Base-by-base conservation (phyloP, 306 rosid genomes). In the Oemleria cerasiformis region DNA sequence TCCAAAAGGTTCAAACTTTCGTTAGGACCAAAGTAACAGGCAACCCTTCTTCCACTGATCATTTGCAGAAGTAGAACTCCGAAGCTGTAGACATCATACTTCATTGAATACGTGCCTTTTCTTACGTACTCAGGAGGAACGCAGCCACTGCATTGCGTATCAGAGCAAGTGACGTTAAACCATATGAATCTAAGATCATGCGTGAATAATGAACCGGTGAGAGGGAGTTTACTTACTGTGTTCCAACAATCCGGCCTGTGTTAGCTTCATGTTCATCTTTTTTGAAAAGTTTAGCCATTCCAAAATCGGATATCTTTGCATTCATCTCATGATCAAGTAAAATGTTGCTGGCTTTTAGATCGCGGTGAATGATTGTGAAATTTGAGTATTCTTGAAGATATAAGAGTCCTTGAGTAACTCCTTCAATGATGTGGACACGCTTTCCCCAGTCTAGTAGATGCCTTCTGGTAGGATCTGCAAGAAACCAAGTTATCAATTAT, bases 301-400 rank as follows among this genome's bases (percentile, higher is more conserved):
- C 88, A 21, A 89, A 89, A 67, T 89, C 88, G 0, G 92, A 85
- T 68, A 89, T 89, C 72, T 87, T 89, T 0, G 92, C 84, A 41
- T 69, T 84, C 87, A 89, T 76, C 4, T 84, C 81, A 34, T 78
- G 38, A 57, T 90, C 90, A 47, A 87, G 36, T 59, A 84, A 73
- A 45, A 86, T 78, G 57, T 90, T 90, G 60, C 93, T 84, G 9
- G 88, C 81, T 78, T 89, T 89, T 19, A 89, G 71, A 79, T 89
- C 92, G 17, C 96, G 66, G 36, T 89, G 93, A 72, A 88, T 83
- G 53, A 90, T 83, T 6, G 88, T 90, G 48, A 84, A 75, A 62
- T 88, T 86, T n/a, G 96, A 90, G 74, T 88, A 82, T 64, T 90
- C 91, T 68, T 88, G 92, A 63, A 88, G 94, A 77, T 90, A 90